Evolutionary conservation across 352 stramenopile species (phyloP).

Genomic region (Globisporangium nagaii): DNA sequence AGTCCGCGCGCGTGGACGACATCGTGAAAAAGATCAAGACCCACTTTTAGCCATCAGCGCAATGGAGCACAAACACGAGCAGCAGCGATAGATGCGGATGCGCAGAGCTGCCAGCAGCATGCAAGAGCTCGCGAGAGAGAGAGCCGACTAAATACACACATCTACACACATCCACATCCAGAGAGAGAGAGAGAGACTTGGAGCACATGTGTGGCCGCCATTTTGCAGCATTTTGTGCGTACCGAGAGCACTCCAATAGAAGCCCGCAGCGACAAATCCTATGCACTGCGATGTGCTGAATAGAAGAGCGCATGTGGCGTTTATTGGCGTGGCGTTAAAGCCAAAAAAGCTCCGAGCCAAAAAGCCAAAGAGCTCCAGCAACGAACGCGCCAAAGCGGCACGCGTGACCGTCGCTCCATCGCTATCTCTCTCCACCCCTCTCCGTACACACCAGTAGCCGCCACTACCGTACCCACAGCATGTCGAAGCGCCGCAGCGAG

Average conservation of each 20-base stretch:
- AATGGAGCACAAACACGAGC: not conserved
- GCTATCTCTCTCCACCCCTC: slow-evolving; percentile 4
- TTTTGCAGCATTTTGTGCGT: too few relatives aligned
- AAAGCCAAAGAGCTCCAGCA: not conserved
- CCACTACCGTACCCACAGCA: slow-evolving; percentile 15
- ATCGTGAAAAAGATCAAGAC: slow-evolving; percentile 92
- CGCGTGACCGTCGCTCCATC: not conserved
- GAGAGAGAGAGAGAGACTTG: not conserved
- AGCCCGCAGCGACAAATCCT: too few relatives aligned
- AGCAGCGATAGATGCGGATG: slow-evolving; percentile 4
- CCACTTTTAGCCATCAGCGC: slow-evolving; percentile 44
- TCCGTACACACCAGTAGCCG: not conserved
- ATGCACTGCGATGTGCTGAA: too few relatives aligned
- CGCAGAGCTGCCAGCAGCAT: not conserved
- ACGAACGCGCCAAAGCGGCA: not conserved
- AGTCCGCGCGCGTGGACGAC: slow-evolving; percentile 93
- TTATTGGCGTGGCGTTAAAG: not conserved
- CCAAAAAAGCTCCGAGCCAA: not conserved
- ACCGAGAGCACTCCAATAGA: too few relatives aligned
- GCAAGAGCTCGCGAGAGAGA: not conserved
- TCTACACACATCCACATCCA: too few relatives aligned
- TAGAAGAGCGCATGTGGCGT: too few relatives aligned
- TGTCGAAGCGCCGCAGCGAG: slow-evolving; percentile 84
- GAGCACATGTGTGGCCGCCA: too few relatives aligned
- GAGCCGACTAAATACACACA: too few relatives aligned